Conservation (phyloP, 768 basidiomycete genomes). For the Suillus tomentosus region DNA sequence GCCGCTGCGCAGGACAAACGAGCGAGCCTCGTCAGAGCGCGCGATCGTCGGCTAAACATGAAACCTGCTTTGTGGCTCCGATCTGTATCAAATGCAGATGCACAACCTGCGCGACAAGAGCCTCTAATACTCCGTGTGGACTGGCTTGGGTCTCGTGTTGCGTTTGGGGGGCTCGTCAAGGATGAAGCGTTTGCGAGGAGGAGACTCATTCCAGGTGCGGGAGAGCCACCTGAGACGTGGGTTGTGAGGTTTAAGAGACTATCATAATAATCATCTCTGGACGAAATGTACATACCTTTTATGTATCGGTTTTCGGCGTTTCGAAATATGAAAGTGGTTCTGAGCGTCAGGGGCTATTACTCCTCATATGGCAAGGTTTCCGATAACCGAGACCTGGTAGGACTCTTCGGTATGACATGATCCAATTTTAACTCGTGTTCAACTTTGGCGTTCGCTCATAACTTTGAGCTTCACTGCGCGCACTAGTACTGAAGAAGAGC, state of each 20-base stretch:
- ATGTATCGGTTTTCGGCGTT: neutral
- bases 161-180: conserved; percentile 14
- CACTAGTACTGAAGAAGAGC: neutral
- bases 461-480: neutral
- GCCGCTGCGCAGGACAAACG: conserved; percentile 5
- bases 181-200: conserved; percentile 11
- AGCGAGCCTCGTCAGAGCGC: conserved; percentile 1
- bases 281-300: neutral
- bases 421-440: neutral
- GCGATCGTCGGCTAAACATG: conserved; percentile 8
- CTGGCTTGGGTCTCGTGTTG: conserved; percentile 12
- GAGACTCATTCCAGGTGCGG: conserved; percentile 14
- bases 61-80: neutral
- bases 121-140: conserved; percentile 13
- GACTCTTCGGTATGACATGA: too few relatives aligned
- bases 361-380: neutral
- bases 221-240: conserved; percentile 12
- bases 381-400: neutral
- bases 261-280: neutral
- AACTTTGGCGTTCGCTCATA: neutral
- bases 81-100: neutral
- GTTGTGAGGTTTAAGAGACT: conserved; percentile 12
- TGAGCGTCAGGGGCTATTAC: neutral
- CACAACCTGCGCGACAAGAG: neutral
- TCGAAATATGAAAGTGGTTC: neutral